These are phyloP conservation scores for Pythium aquatile DNA, from an alignment of 352 stramenopile species.

Conservation along the genomic window DNA sequence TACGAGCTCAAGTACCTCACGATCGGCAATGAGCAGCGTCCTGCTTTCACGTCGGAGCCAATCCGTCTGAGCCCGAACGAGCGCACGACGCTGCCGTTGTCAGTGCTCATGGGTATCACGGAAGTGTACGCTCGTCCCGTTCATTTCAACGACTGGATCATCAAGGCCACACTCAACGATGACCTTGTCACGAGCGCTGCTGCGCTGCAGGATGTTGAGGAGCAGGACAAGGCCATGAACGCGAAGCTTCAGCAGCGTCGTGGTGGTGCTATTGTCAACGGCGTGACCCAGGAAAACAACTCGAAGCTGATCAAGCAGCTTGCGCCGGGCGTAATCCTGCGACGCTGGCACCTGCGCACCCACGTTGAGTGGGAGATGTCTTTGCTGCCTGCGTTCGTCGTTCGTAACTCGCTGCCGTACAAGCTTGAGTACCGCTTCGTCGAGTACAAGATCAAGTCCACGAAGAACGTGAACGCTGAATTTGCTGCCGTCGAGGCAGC, in stretches of 20 bases:
- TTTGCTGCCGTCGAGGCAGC: conserved; percentile 61
- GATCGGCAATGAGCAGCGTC: conserved; percentile 45
- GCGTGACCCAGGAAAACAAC: conserved; percentile 70
- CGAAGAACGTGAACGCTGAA: conserved; percentile 50
- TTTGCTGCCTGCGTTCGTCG: conserved; percentile 73
- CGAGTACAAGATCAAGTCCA: conserved; percentile 66
- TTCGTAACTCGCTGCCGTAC: conserved; percentile 87
- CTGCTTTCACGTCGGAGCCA: conserved; percentile 54
- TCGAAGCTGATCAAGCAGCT: conserved; percentile 74
- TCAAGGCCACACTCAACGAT: conserved; percentile 74
- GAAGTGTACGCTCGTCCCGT: conserved; percentile 75
- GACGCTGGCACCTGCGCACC: conserved; percentile 69
- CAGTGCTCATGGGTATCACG: conserved; percentile 81
- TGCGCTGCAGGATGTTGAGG: conserved; percentile 57
- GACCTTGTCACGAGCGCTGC: conserved; percentile 62
- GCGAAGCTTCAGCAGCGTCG: conserved; percentile 54
- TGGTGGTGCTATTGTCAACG: conserved; percentile 70
- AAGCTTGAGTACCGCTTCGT: conserved; percentile 83
- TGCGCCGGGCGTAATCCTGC: conserved; percentile 70
- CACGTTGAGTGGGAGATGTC: conserved; percentile 83
- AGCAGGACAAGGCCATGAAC: conserved; percentile 48
- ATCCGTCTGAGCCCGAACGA: conserved; percentile 61
- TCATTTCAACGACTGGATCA: conserved; percentile 70
- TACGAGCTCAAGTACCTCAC: conserved; percentile 78
- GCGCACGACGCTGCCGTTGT: conserved; percentile 50